These are phyloP conservation scores for Biancaea sappan DNA, from an alignment of 306 rosid genomes.

Conservation along the genomic window DNA sequence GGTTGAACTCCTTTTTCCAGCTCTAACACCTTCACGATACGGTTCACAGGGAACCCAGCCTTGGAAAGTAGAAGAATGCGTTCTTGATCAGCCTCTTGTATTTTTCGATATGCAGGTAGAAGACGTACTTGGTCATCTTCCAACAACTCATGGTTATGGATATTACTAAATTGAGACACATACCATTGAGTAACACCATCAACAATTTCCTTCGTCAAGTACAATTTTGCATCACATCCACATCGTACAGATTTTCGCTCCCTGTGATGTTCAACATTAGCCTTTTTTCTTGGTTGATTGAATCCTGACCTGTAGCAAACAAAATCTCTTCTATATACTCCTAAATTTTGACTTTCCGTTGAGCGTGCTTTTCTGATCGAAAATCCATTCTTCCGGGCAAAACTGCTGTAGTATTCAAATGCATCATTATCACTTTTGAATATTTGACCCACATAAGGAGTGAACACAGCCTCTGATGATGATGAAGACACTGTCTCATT, in stretches of 20 bases:
- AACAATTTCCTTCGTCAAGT: constrained; percentile 65
- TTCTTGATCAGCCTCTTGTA: constrained; percentile 63
- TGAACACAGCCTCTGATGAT: constrained; percentile 56
- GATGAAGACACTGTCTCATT: constrained; percentile 40
- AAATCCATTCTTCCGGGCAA: constrained; percentile 71
- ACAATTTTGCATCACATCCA: constrained; percentile 74
- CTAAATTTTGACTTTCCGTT: constrained; percentile 69
- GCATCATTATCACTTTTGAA: constrained; percentile 69
- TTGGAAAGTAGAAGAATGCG: constrained; percentile 64
- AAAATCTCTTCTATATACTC: constrained; percentile 67
- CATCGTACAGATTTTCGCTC: constrained; percentile 73
- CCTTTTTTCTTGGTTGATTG: constrained; percentile 72
- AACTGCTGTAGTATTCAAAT: constrained; percentile 62
- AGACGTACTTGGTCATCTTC: constrained; percentile 76
- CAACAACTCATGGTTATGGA: constrained; percentile 71
- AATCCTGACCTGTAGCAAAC: constrained; percentile 74
- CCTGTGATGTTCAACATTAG: constrained; percentile 71
- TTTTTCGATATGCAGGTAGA: constrained; percentile 75
- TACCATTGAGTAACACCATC: constrained; percentile 64
- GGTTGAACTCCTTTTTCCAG: constrained; percentile 70
- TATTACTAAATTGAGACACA: constrained; percentile 70
- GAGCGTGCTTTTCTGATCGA: constrained; percentile 74
- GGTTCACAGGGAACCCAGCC: constrained; percentile 75
- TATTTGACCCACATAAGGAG: constrained; percentile 74
- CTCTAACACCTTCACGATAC: constrained; percentile 64